Percentiles rank a stretch among this genome's conserved stretches.
phyloP scores from a whole-genome alignment of 1,139 yeast genomes.

The Geotrichum restrictum region DNA sequence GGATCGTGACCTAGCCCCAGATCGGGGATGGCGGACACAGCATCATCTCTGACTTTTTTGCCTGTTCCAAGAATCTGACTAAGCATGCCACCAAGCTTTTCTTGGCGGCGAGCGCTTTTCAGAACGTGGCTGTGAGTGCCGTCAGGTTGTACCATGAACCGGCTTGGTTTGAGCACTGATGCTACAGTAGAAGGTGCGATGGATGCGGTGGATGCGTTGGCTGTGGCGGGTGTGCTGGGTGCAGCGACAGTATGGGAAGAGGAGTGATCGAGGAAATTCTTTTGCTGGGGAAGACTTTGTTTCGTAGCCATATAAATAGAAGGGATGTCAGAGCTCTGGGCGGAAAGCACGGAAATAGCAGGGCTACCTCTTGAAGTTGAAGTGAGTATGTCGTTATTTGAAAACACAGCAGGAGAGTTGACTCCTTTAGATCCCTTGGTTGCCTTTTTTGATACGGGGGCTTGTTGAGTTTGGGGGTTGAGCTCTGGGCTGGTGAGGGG shows the following conservation, averaged over 20 bases:
- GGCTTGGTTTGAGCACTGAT: constrained; percentile 14
- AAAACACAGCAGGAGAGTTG: neutral
- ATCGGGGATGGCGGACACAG: constrained; percentile 81
- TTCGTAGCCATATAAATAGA: constrained; percentile 9
- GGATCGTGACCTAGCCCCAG: constrained; percentile 23
- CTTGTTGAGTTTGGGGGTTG: constrained; percentile 2
- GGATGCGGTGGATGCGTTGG: neutral
- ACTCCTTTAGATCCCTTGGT: neutral
- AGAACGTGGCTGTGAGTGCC: constrained; percentile 67
- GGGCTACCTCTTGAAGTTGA: constrained; percentile 1
- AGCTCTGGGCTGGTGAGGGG: constrained; percentile 3
- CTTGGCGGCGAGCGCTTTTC: constrained; percentile 77
- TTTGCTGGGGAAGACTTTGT: constrained; percentile 1
- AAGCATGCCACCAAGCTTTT: constrained; percentile 79
- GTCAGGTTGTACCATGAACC: constrained; percentile 11
- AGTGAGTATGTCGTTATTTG: too few species aligned
- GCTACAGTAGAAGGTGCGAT: constrained; percentile 4
- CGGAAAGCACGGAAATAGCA: constrained; percentile 5
- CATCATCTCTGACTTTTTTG: constrained; percentile 73
- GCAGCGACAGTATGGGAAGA: neutral
- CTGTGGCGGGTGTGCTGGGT: neutral
- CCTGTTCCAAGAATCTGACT: constrained; percentile 70
- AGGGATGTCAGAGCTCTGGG: constrained; percentile 15
- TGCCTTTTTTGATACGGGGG: neutral
- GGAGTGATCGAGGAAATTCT: neutral